Base-by-base conservation (phyloP, 768 basidiomycete genomes). In the Tulasnella sp. region DNA sequence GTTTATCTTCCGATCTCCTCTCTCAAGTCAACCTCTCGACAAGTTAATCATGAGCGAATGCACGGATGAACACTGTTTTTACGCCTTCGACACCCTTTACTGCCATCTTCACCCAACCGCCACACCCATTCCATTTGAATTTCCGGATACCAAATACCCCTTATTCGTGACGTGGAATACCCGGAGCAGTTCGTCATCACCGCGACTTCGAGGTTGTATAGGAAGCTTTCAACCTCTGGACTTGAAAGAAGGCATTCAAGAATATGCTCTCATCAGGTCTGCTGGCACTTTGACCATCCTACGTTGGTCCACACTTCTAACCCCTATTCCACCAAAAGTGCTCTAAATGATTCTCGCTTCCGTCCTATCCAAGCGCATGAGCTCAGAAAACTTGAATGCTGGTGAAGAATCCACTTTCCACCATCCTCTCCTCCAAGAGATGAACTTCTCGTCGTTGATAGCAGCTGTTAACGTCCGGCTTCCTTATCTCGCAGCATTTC, bases 81-180 rank as follows among this genome's bases (percentile, higher is more conserved):
- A 90, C 79, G 90, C 90, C 62, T 94, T 92, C 78, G 92, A 94
- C 78, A 81, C 89, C 36, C 83, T 94, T 70, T 92, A 90, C 79
- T 92, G 90, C 78, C 83, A 86, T n/a, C 86, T 94, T 76, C 22
- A 72, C 40, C 71, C 71, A 19, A 32, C 22, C 32, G 69, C 69
- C 34, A 62, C n/a, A 9, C 41, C 69, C 32, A 70, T 70, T 40
- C 69, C 41, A 35, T 16, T 40, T 32, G 44, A 62, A 3, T 70
- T 70, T 35, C 69, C 69, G 34, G 69, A 70, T 62, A 47, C 29
- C 14, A 70, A 70, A 47, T 70, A 59, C 80, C 94, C 95, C 14
- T 83, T 99, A 71, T 99, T 99, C 80, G 94, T 98, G 37, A 98
- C 96, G 6, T 99, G 95, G 95, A 95, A 94, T 80, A 89, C 87